A percentile compares a stretch with the other conserved stretches of the same genome.
These are phyloP conservation scores for Diaporthe aspalathi DNA, from an alignment of 2,329 filamentous ascomycete species.

Conservation along the genomic window DNA sequence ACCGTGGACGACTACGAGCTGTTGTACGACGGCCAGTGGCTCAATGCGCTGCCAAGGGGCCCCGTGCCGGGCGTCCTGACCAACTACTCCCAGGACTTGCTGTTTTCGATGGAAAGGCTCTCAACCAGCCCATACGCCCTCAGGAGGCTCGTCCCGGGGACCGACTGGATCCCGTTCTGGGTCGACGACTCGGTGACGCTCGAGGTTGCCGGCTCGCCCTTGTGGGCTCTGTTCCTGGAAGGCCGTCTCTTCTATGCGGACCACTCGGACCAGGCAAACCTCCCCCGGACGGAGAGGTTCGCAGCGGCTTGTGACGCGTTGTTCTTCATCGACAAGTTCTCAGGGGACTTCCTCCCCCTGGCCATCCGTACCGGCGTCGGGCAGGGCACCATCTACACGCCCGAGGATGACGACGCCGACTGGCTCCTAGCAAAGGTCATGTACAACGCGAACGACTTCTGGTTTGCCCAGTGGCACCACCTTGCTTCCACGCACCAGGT, in stretches of 20 bases:
- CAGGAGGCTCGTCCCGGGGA: slow-evolving; percentile 46
- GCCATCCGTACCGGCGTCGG: slow-evolving; percentile 60
- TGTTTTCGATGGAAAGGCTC: slow-evolving; percentile 61
- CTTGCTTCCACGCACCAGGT: slow-evolving; percentile 57
- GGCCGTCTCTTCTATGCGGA: slow-evolving; percentile 58
- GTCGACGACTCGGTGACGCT: slow-evolving; percentile 47
- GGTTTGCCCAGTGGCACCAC: slow-evolving; percentile 57
- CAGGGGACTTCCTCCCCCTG: slow-evolving; percentile 58
- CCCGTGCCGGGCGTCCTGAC: slow-evolving; percentile 51
- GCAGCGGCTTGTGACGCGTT: slow-evolving; percentile 57
- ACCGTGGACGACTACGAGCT: slow-evolving; percentile 52
- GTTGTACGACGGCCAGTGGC: slow-evolving; percentile 57
- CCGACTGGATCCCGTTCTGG: slow-evolving; percentile 51
- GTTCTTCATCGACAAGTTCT: slow-evolving; percentile 57
- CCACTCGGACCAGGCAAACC: slow-evolving; percentile 50
- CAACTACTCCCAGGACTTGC: slow-evolving; percentile 59
- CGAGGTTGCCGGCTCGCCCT: slow-evolving; percentile 48
- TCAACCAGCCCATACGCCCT: slow-evolving; percentile 55
- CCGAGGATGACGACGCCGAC: slow-evolving; percentile 55
- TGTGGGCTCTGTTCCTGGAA: slow-evolving; percentile 48
- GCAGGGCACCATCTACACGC: slow-evolving; percentile 58
- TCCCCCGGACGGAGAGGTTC: slow-evolving; percentile 47
- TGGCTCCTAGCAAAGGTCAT: slow-evolving; percentile 64
- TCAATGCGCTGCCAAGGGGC: slow-evolving; percentile 50
- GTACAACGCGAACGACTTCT: slow-evolving; percentile 61